Percentiles rank a stretch among this genome's conserved stretches.
phyloP scores from a whole-genome alignment of 2,329 filamentous ascomycete genomes.

The Ascosphaera aggregata region DNA sequence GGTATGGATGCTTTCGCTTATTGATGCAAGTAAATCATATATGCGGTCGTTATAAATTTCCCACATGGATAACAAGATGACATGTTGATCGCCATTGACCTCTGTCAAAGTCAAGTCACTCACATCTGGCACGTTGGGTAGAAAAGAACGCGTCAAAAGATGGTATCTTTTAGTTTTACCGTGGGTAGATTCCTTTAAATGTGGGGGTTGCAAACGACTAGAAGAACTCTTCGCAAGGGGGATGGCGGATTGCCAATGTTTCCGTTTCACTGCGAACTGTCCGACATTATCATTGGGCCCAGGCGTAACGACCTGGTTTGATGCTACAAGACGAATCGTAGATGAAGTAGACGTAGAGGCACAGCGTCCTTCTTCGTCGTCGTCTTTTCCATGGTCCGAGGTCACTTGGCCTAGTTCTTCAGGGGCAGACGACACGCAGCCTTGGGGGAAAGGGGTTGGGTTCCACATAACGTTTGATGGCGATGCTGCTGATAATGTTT shows the following conservation, averaged over 20 bases:
- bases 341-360: conserved; percentile 2
- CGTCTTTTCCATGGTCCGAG: background rate
- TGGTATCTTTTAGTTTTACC: conserved; percentile 31
- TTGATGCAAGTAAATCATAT: conserved; percentile 54
- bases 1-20: background rate
- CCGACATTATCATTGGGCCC: background rate
- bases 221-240: background rate
- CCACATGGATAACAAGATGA: conserved; percentile 88
- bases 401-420: too few relatives aligned
- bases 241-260: background rate
- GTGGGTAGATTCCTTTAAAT: conserved; percentile 25
- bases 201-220: conserved; percentile 3
- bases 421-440: background rate
- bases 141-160: conserved; percentile 42
- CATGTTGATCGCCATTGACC: conserved; percentile 54
- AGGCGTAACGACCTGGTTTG: background rate
- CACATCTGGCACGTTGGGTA: conserved; percentile 55
- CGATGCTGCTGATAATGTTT: too few relatives aligned
- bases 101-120: conserved; percentile 42
- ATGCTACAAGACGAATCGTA: conserved; percentile 4
- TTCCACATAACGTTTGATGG: too few relatives aligned
- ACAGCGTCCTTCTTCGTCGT: background rate
- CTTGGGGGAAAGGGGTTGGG: too few relatives aligned
- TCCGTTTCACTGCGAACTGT: background rate
- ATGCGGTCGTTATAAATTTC: conserved; percentile 98